Percentiles rank a stretch among this genome's conserved stretches.
Evolutionary conservation across 306 rosid genomes (phyloP).

Genomic region (Malus orientalis): DNA sequence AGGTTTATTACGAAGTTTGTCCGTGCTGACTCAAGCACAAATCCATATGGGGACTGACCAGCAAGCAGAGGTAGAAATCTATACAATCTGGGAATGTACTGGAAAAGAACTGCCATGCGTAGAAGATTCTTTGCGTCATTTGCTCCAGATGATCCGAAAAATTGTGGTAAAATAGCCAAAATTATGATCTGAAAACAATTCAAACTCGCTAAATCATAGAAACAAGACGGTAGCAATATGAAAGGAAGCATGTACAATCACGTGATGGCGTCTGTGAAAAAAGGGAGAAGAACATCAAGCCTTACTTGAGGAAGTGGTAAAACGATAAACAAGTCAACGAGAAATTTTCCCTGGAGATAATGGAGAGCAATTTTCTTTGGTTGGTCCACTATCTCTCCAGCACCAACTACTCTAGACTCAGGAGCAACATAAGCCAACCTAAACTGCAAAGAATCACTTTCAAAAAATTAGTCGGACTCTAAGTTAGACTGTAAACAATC

Average conservation of each 20-base stretch:
- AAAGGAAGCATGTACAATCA: neutral
- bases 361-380: constrained; percentile 59
- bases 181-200: constrained; percentile 55
- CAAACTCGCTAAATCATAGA: neutral
- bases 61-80: constrained; percentile 57
- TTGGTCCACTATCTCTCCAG: constrained; percentile 68
- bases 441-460: constrained; percentile 33
- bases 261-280: neutral
- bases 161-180: constrained; percentile 31
- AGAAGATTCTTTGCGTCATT: constrained; percentile 64
- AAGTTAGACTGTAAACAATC: neutral
- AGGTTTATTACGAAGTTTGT: constrained; percentile 68
- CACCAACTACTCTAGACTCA: constrained; percentile 71
- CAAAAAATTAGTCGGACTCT: neutral
- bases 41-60: constrained; percentile 68
- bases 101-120: constrained; percentile 48
- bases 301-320: constrained; percentile 82
- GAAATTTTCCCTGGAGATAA: constrained; percentile 44
- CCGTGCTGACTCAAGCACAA: constrained; percentile 74
- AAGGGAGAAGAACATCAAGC: neutral
- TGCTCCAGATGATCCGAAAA: constrained; percentile 56
- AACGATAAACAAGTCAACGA: constrained; percentile 51
- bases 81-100: constrained; percentile 63
- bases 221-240: neutral
- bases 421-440: constrained; percentile 82